These are phyloP conservation scores for Diaporthe sp. DNA, from an alignment of 2,329 filamentous ascomycete genomes.

Conservation along the genomic window DNA sequence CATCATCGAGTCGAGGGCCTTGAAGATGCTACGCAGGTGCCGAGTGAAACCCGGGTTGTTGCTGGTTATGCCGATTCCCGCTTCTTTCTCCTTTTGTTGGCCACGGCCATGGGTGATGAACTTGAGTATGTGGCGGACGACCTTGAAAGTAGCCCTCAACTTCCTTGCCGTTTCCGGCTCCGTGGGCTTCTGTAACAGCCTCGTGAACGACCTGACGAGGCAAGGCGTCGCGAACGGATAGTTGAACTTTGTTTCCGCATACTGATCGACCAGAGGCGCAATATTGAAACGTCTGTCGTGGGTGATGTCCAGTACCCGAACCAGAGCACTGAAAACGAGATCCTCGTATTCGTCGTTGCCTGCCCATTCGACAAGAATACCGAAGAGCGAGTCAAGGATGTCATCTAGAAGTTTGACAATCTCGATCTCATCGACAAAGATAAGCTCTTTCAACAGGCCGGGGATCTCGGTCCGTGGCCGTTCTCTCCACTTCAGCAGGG, in stretches of 20 bases:
- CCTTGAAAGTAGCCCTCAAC: slow-evolving; percentile 92
- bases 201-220: slow-evolving; percentile 85
- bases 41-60: slow-evolving; percentile 80
- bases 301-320: slow-evolving; percentile 91
- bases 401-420: slow-evolving; percentile 93
- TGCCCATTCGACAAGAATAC: slow-evolving; percentile 90
- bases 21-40: slow-evolving; percentile 88
- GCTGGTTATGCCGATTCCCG: slow-evolving; percentile 84
- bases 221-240: slow-evolving; percentile 93
- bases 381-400: slow-evolving; percentile 91
- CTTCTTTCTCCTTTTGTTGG: slow-evolving; percentile 90
- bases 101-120: slow-evolving; percentile 92
- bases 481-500: slow-evolving; percentile 88
- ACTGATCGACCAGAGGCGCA: slow-evolving; percentile 89
- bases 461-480: slow-evolving; percentile 77
- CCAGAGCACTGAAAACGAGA: slow-evolving; percentile 88
- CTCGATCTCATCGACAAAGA: slow-evolving; percentile 97
- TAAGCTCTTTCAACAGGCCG: slow-evolving; percentile 80
- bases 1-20: slow-evolving; percentile 90
- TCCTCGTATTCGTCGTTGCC: slow-evolving; percentile 94
- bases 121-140: slow-evolving; percentile 90
- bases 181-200: slow-evolving; percentile 83
- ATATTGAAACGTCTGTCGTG: slow-evolving; percentile 95
- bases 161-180: slow-evolving; percentile 87
- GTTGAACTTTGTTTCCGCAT: slow-evolving; percentile 88